Evolutionary conservation across 495 filamentous ascomycete species (phyloP).

Genomic region (Penicillium goetzii): DNA sequence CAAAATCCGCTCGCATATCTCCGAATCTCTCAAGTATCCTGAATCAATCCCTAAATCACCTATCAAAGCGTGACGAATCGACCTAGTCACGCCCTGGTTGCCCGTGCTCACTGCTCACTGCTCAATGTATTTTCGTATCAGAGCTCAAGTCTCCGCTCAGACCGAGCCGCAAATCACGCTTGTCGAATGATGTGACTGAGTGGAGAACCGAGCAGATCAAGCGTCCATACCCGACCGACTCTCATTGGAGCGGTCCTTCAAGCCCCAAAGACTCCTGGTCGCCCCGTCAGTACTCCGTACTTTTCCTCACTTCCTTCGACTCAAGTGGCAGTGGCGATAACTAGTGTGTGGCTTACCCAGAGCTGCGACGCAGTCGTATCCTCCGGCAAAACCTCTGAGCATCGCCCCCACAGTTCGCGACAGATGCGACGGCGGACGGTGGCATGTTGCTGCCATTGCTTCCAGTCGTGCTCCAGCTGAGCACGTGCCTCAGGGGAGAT

Average conservation of each 20-base stretch:
- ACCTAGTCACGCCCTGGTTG: background rate
- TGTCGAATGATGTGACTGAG: slow-evolving; percentile 32
- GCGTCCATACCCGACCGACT: slow-evolving; percentile 21
- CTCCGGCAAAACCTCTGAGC: slow-evolving; percentile 52
- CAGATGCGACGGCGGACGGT: slow-evolving; percentile 54
- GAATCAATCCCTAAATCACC: background rate
- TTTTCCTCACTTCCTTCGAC: background rate
- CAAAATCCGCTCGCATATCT: slow-evolving; percentile 7
- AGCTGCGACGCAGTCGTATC: slow-evolving; percentile 50
- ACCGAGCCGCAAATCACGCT: slow-evolving; percentile 23
- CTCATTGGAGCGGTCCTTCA: slow-evolving; percentile 41
- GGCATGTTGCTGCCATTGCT: slow-evolving; percentile 54
- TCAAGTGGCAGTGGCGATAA: background rate
- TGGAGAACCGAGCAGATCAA: slow-evolving; percentile 25
- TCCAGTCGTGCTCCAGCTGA: slow-evolving; percentile 52
- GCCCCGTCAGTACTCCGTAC: slow-evolving; percentile 14
- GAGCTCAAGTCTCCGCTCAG: slow-evolving; percentile 18
- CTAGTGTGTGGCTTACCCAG: slow-evolving; percentile 46
- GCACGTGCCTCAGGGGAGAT: slow-evolving; percentile 53
- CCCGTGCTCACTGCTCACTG: background rate
- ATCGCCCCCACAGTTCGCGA: slow-evolving; percentile 53
- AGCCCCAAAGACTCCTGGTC: slow-evolving; percentile 49
- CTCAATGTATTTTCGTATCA: slow-evolving; percentile 1
- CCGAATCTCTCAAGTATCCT: background rate
- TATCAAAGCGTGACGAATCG: slow-evolving; percentile 7